Evolutionary conservation across 2,329 filamentous ascomycete species (phyloP).

Genomic region (Xylariaceae sp.): DNA sequence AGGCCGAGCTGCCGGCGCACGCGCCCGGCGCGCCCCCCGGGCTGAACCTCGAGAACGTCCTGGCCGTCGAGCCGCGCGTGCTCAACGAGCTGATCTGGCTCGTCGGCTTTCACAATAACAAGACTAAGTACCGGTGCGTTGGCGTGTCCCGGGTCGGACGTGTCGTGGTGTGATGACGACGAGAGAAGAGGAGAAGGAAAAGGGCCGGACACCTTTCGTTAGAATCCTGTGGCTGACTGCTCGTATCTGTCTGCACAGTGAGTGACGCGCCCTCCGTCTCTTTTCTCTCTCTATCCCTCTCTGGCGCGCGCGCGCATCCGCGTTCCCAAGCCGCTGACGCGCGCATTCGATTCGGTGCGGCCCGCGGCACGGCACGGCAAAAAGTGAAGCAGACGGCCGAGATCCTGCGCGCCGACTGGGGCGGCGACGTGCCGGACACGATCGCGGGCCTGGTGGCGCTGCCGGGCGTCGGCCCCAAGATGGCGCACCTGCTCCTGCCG

Average conservation of each 20-base stretch:
- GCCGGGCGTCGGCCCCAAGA: conserved; percentile 88
- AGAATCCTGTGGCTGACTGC: too few relatives aligned
- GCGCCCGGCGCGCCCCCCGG: conserved; percentile 36
- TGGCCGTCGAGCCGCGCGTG: conserved; percentile 58
- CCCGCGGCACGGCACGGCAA: conserved; percentile 63
- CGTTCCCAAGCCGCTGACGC: too few relatives aligned
- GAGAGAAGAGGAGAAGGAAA: too few relatives aligned
- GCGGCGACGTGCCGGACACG: conserved; percentile 72
- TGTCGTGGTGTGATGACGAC: too few relatives aligned
- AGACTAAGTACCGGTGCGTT: conserved; percentile 77
- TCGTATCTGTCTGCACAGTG: too few relatives aligned
- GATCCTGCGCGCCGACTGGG: conserved; percentile 59
- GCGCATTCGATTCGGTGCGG: too few relatives aligned
- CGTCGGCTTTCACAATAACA: conserved; percentile 93
- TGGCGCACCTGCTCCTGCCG: conserved; percentile 83
- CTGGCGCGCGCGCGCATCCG: too few relatives aligned
- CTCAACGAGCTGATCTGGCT: conserved; percentile 70
- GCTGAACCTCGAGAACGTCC: conserved; percentile 69
- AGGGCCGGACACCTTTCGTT: too few relatives aligned
- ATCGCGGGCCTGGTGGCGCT: conserved; percentile 68
- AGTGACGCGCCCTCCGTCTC: too few relatives aligned
- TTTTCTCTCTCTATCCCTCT: too few relatives aligned
- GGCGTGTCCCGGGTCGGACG: too few relatives aligned
- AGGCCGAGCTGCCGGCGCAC: conserved; percentile 59
- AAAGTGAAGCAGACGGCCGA: too few relatives aligned